A percentile compares a stretch with the other conserved stretches of the same genome.
Conservation (phyloP, 2,329 filamentous ascomycete genomes). For the Calonectria pseudoturangicola region DNA sequence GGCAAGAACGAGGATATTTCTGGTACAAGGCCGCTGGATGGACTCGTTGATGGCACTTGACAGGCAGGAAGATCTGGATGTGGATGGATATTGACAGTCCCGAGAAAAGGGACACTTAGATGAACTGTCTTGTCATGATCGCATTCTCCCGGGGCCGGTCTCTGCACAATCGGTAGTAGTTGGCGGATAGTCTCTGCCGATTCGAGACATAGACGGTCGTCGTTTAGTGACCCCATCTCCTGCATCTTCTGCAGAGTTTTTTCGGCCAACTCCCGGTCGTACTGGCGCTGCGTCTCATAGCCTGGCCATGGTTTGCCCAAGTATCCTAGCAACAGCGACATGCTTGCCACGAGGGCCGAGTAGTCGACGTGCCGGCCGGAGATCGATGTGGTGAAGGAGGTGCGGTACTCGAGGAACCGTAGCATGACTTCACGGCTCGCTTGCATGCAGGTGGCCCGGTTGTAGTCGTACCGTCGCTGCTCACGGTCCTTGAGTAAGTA, state of each 20-base stretch:
- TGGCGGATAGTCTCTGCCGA: slow-evolving; percentile 65
- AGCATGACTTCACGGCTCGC: slow-evolving; percentile 71
- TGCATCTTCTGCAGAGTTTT: slow-evolving; percentile 61
- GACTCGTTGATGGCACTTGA: slow-evolving; percentile 40
- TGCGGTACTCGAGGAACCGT: slow-evolving; percentile 69
- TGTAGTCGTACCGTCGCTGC: slow-evolving; percentile 68
- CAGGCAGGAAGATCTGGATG: slow-evolving; percentile 32
- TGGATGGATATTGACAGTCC: slow-evolving; percentile 66
- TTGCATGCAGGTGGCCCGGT: slow-evolving; percentile 64
- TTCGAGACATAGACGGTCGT: slow-evolving; percentile 65
- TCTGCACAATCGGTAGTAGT: slow-evolving; percentile 64
- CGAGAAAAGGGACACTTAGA: slow-evolving; percentile 68
- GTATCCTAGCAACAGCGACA: slow-evolving; percentile 71
- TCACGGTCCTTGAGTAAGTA: slow-evolving; percentile 69
- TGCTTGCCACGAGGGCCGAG: slow-evolving; percentile 69
- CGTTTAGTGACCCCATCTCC: slow-evolving; percentile 61
- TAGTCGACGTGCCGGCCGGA: slow-evolving; percentile 69
- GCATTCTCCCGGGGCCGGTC: slow-evolving; percentile 40
- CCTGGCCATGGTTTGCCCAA: slow-evolving; percentile 61
- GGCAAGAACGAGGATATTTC: background rate
- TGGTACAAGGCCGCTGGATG: slow-evolving; percentile 1
- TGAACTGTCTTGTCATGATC: slow-evolving; percentile 55
- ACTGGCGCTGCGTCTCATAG: slow-evolving; percentile 44
- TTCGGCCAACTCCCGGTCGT: slow-evolving; percentile 62
- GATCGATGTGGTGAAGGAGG: slow-evolving; percentile 44